These are phyloP conservation scores for Penicillium waksmanii DNA, from an alignment of 495 filamentous ascomycete species.

Conservation along the genomic window DNA sequence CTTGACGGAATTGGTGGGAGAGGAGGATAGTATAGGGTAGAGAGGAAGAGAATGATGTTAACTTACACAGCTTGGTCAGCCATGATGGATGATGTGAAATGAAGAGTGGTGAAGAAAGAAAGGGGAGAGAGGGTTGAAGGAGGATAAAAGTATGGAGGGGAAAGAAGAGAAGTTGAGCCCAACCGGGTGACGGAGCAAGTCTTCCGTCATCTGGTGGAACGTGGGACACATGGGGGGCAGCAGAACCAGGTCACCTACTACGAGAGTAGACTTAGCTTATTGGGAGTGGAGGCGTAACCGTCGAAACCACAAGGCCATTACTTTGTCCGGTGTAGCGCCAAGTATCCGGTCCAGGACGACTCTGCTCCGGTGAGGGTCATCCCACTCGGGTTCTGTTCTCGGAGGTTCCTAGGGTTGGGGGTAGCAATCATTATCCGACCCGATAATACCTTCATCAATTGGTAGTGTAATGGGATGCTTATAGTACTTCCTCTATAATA, in stretches of 20 bases:
- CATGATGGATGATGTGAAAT: constrained; percentile 33
- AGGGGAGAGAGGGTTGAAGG: constrained; percentile 18
- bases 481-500: no score
- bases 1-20: neutral
- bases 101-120: constrained; percentile 16
- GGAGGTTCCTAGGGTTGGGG: constrained; percentile 12
- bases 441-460: constrained; percentile 10
- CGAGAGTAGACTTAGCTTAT: neutral
- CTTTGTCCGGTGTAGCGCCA: constrained; percentile 31
- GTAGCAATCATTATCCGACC: constrained; percentile 25
- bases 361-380: constrained; percentile 45
- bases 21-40: constrained; percentile 8
- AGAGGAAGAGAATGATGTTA: constrained; percentile 13
- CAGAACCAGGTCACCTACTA: neutral
- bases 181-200: constrained; percentile 48
- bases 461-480: neutral
- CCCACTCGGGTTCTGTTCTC: constrained; percentile 32
- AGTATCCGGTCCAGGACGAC: constrained; percentile 44
- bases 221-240: constrained; percentile 34
- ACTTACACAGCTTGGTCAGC: constrained; percentile 64
- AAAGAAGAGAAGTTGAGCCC: constrained; percentile 26
- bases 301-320: constrained; percentile 14
- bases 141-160: constrained; percentile 21
- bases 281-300: constrained; percentile 28
- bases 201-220: constrained; percentile 52